Evolutionary conservation across 1,284 basidiomycete species (phyloP).

Genomic region (Fomes fomentarius): DNA sequence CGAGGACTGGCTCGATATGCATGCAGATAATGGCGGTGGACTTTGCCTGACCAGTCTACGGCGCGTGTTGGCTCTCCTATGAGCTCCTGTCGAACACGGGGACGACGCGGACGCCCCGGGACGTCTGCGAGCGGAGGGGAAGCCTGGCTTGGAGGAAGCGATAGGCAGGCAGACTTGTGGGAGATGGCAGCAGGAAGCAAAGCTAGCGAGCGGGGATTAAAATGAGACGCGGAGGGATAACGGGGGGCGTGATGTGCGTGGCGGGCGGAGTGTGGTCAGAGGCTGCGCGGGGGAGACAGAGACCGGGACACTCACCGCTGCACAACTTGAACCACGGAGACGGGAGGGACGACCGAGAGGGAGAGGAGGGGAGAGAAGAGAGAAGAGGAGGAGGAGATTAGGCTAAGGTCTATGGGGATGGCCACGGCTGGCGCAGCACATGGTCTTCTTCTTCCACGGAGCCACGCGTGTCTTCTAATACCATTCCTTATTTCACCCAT

Average conservation of each 20-base stretch:
- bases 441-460: conserved; percentile 28
- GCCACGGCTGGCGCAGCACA: conserved; percentile 28
- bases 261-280: conserved; percentile 11
- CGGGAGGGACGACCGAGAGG: conserved; percentile 16
- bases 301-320: conserved; percentile 23
- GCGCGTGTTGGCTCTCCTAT: conserved; percentile 18
- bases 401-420: conserved; percentile 22
- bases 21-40: conserved; percentile 30
- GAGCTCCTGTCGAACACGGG: conserved; percentile 23
- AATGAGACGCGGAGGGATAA: conserved; percentile 25
- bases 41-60: conserved; percentile 24
- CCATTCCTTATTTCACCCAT: conserved; percentile 20
- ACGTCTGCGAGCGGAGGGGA: conserved; percentile 29
- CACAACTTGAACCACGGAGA: conserved; percentile 20
- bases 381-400: conserved; percentile 27
- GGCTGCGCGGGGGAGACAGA: neutral
- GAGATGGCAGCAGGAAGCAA: conserved; percentile 37
- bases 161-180: conserved; percentile 29
- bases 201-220: conserved; percentile 30
- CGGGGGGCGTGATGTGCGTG: conserved; percentile 20
- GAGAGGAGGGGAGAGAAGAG: conserved; percentile 10
- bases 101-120: conserved; percentile 27
- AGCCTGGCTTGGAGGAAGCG: conserved; percentile 29
- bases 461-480: conserved; percentile 28
- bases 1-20: conserved; percentile 29